Percentiles rank a stretch among this genome's conserved stretches.
These are phyloP conservation scores for Metschnikowia hibisci DNA, from an alignment of 805 yeast species.

Conservation along the genomic window DNA sequence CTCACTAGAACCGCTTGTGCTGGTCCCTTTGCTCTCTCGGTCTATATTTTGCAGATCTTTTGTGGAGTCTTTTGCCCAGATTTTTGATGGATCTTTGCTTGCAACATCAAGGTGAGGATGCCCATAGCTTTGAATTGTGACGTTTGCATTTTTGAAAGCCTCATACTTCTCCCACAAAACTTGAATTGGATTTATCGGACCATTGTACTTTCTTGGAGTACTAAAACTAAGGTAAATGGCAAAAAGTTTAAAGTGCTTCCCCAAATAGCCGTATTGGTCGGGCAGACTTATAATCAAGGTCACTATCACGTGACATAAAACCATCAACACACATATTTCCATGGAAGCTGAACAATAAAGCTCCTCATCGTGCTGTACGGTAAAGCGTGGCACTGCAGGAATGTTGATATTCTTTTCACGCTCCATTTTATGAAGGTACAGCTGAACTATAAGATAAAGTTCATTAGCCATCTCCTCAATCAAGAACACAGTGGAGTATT, in stretches of 20 bases:
- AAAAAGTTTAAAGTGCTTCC: constrained; percentile 15
- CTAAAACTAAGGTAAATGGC: constrained; percentile 11
- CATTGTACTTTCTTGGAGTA: constrained; percentile 18
- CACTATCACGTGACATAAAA: constrained; percentile 14
- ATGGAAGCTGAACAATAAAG: constrained; percentile 14
- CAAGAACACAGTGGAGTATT: constrained; percentile 15
- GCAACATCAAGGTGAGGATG: neutral
- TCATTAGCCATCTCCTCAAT: constrained; percentile 19
- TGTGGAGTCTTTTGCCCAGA: neutral
- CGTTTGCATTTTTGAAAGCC: constrained; percentile 7
- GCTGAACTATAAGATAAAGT: constrained; percentile 12
- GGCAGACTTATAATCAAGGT: constrained; percentile 17
- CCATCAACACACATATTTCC: constrained; percentile 16
- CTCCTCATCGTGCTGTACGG: constrained; percentile 3
- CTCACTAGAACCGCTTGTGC: neutral
- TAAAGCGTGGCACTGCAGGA: neutral
- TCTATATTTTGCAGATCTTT: neutral
- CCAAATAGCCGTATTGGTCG: constrained; percentile 17
- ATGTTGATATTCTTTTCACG: constrained; percentile 3
- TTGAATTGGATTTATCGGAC: constrained; percentile 13
- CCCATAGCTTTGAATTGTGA: constrained; percentile 2
- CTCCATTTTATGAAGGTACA: constrained; percentile 11
- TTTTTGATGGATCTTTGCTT: neutral
- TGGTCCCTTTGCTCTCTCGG: neutral
- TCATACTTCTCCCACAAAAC: constrained; percentile 9